Evolutionary conservation across 2,329 filamentous ascomycete genomes (phyloP).

Genomic region (Pseudogymnoascus sp.): DNA sequence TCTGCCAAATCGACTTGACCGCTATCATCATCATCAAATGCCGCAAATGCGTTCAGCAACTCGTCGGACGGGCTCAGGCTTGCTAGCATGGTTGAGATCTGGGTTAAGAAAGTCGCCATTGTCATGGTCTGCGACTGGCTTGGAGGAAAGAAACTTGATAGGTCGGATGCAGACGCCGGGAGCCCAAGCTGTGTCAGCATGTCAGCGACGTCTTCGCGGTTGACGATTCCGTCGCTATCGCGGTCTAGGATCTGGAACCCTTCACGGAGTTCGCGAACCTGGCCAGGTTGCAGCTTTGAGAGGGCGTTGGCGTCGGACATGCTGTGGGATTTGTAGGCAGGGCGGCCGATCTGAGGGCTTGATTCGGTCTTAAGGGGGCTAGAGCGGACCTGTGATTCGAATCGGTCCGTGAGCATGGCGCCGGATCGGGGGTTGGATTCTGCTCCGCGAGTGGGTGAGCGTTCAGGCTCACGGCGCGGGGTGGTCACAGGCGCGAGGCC

Average conservation of each 20-base stretch:
- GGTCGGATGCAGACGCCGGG: conserved; percentile 60
- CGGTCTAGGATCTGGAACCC: conserved; percentile 90
- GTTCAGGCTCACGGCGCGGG: conserved; percentile 25
- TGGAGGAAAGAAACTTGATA: conserved; percentile 77
- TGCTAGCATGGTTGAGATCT: conserved; percentile 66
- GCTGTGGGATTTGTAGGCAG: conserved; percentile 23
- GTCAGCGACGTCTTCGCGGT: conserved; percentile 74
- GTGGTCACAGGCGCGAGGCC: conserved; percentile 25
- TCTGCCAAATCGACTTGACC: conserved; percentile 83
- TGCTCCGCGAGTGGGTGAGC: conserved; percentile 27
- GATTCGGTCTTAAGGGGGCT: conserved; percentile 27
- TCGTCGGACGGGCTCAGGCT: conserved; percentile 72
- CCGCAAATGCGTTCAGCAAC: conserved; percentile 81
- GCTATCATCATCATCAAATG: conserved; percentile 92
- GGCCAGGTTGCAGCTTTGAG: conserved; percentile 69
- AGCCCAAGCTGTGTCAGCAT: conserved; percentile 83
- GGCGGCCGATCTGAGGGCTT: conserved; percentile 24
- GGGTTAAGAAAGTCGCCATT: conserved; percentile 79
- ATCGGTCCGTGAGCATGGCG: conserved; percentile 19
- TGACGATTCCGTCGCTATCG: conserved; percentile 77
- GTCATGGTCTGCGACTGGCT: conserved; percentile 66
- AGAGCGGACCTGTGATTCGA: conserved; percentile 10
- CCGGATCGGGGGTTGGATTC: conserved; percentile 24
- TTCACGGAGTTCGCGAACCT: conserved; percentile 82
- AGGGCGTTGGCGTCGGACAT: conserved; percentile 44